phyloP scores from a whole-genome alignment of 2,329 filamentous ascomycete genomes.

The Hymenoscyphus infarciens region DNA sequence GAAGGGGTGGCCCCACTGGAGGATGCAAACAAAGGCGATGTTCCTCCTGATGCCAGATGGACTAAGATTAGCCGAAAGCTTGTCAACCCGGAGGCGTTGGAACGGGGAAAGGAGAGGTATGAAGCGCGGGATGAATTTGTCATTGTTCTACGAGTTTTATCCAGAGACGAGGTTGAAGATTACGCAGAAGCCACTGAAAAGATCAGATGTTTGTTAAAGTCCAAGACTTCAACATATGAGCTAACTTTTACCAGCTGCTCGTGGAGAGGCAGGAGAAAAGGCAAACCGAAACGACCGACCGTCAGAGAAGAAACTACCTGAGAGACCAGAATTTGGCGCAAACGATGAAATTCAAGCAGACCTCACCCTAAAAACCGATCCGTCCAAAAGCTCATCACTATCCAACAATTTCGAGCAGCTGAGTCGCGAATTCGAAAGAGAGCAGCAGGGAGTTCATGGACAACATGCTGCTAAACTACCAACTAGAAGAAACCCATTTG shows the following conservation, averaged over 20 bases:
- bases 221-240: not conserved
- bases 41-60: conserved; percentile 79
- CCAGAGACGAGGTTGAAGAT: conserved; percentile 83
- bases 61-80: conserved; percentile 86
- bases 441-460: too few species aligned
- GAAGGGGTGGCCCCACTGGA: conserved; percentile 97
- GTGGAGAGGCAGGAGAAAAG: conserved; percentile 31
- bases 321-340: too few species aligned
- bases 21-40: conserved; percentile 73
- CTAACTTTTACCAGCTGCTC: conserved; percentile 23
- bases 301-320: conserved; percentile 21
- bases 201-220: conserved; percentile 64
- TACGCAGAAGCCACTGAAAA: conserved; percentile 79
- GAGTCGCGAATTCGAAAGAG: too few species aligned
- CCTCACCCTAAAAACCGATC: too few species aligned
- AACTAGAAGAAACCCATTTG: too few species aligned
- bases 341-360: too few species aligned
- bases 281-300: conserved; percentile 27
- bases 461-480: too few species aligned
- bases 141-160: conserved; percentile 84
- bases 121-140: conserved; percentile 90
- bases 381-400: too few species aligned
- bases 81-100: conserved; percentile 85
- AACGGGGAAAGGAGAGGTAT: conserved; percentile 82
- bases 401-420: too few species aligned